Evolutionary conservation across 768 basidiomycete genomes (phyloP).

Genomic region (Hypholoma fasciculare): DNA sequence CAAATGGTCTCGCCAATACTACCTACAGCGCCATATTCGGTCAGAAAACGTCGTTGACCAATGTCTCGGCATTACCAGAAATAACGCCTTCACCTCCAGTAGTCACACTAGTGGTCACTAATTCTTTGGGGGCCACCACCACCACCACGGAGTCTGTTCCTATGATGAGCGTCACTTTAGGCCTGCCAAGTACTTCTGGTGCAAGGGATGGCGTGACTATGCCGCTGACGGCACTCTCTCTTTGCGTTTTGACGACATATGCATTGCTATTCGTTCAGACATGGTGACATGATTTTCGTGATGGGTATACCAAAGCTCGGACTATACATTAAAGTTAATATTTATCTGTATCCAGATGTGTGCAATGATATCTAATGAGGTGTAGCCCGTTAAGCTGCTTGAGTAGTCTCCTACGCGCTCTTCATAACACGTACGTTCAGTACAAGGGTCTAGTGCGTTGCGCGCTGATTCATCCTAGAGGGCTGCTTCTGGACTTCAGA

Average conservation of each 20-base stretch:
- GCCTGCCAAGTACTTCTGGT: conserved; percentile 63
- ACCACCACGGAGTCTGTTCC: conserved; percentile 55
- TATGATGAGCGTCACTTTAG: conserved; percentile 52
- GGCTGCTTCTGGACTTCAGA: background rate
- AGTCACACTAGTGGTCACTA: conserved; percentile 58
- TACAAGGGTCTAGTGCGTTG: background rate
- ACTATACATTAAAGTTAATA: conserved; percentile 2
- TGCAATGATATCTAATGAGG: background rate
- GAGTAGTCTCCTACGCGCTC: background rate
- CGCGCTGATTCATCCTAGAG: background rate
- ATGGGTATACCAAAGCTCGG: background rate
- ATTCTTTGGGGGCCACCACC: conserved; percentile 48
- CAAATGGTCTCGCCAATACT: conserved; percentile 66
- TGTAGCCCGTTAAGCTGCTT: background rate
- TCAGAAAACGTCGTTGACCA: conserved; percentile 30
- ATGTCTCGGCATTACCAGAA: conserved; percentile 56
- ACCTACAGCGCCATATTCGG: conserved; percentile 67
- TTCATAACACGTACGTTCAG: background rate
- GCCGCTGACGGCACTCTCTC: background rate
- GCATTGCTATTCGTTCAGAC: conserved; percentile 1
- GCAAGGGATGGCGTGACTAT: background rate
- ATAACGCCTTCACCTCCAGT: conserved; percentile 51
- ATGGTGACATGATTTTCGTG: background rate
- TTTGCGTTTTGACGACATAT: conserved; percentile 2
- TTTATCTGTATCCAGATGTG: background rate